A percentile compares a stretch with the other conserved stretches of the same genome.
These are phyloP conservation scores for Neonectria ditissima DNA, from an alignment of 2,329 filamentous ascomycete genomes.

Conservation along the genomic window DNA sequence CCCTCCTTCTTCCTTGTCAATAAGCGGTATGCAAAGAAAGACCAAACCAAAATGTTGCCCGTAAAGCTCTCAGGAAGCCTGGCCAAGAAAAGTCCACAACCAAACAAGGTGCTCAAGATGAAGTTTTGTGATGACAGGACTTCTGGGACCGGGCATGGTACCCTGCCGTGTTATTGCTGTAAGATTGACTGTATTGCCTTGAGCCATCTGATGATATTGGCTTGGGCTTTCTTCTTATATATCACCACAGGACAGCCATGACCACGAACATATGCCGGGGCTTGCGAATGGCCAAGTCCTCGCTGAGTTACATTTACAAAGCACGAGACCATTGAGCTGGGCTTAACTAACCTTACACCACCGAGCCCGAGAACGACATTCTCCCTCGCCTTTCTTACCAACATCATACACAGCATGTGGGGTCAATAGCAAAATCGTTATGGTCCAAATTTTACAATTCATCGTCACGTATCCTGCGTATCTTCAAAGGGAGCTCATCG, in stretches of 20 bases:
- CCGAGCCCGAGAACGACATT: too few relatives aligned
- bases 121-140: too few relatives aligned
- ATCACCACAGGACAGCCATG: too few relatives aligned
- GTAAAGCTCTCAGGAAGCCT: neutral
- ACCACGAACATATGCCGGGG: neutral
- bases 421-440: neutral
- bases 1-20: neutral
- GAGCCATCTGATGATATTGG: too few relatives aligned
- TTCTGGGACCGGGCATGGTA: too few relatives aligned
- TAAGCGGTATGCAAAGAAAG: neutral
- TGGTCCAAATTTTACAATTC: neutral
- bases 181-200: too few relatives aligned
- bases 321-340: too few relatives aligned
- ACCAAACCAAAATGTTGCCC: neutral
- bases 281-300: neutral
- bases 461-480: slow-evolving; percentile 26
- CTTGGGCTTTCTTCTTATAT: too few relatives aligned
- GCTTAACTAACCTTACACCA: too few relatives aligned
- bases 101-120: neutral
- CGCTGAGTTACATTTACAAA: neutral
- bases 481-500: slow-evolving; percentile 45
- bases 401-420: neutral
- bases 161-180: too few relatives aligned
- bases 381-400: too few relatives aligned
- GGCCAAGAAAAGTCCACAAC: neutral